phyloP scores from a whole-genome alignment of 768 basidiomycete species.

The Termitomyces sp. region DNA sequence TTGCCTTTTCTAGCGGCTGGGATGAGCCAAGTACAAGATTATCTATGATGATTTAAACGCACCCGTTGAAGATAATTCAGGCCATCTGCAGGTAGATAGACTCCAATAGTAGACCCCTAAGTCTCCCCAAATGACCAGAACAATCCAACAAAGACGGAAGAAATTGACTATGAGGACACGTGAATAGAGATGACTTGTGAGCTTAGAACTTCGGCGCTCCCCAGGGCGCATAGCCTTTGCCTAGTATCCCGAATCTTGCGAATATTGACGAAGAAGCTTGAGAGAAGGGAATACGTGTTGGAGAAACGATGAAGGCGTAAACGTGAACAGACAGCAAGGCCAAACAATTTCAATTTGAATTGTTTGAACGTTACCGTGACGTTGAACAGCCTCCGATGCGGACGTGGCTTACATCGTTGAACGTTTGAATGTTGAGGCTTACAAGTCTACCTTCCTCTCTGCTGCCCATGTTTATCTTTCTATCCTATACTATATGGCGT shows the following conservation, averaged over 20 bases:
- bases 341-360: no score
- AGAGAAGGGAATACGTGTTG: neutral
- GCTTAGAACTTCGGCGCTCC: slow-evolving; percentile 14
- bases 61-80: slow-evolving; percentile 32
- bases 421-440: no score
- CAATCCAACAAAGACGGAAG: slow-evolving; percentile 17
- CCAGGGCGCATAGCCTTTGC: slow-evolving; percentile 16
- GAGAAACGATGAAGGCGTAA: neutral
- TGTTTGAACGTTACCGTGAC: no score
- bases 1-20: slow-evolving; percentile 23
- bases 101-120: slow-evolving; percentile 56
- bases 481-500: no score
- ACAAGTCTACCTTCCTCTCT: no score
- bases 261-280: neutral
- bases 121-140: slow-evolving; percentile 59
- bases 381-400: no score
- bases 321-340: neutral
- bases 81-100: slow-evolving; percentile 60
- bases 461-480: no score
- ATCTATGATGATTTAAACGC: neutral
- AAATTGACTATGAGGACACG: slow-evolving; percentile 15
- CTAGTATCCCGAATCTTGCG: neutral
- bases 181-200: slow-evolving; percentile 16
- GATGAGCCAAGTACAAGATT: neutral
- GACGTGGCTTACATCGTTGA: no score